Conservation (phyloP, 331 rosid species). For the Phaseolus coccineus region DNA sequence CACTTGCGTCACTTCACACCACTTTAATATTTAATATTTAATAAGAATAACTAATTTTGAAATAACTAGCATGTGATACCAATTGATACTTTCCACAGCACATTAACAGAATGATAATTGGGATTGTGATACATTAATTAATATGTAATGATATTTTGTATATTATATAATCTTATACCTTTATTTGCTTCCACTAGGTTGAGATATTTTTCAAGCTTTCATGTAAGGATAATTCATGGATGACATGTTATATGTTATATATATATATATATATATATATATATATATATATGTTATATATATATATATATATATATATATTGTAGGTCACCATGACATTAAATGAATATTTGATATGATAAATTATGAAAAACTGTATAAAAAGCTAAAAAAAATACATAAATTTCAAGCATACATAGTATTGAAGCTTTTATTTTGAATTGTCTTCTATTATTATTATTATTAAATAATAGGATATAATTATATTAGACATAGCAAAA, state of each 20-base stretch:
- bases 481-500: background rate
- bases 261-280: too few relatives aligned
- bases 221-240: too few relatives aligned
- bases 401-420: background rate
- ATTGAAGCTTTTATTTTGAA: background rate
- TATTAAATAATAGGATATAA: background rate
- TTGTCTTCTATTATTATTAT: background rate
- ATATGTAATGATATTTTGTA: background rate
- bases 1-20: slow-evolving; percentile 11
- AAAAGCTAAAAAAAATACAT: background rate
- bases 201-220: background rate
- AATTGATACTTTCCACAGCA: background rate
- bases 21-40: background rate
- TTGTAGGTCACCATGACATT: too few relatives aligned
- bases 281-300: too few relatives aligned
- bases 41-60: background rate
- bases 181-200: background rate
- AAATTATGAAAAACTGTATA: background rate
- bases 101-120: background rate
- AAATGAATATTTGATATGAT: background rate
- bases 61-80: background rate
- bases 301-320: too few relatives aligned
- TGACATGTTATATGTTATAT: too few relatives aligned
- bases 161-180: background rate
- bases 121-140: background rate